Percentiles rank a stretch among this genome's conserved stretches.
Evolutionary conservation across 179 eudicot genomes (phyloP).

Genomic region (Camellia oleifera): DNA sequence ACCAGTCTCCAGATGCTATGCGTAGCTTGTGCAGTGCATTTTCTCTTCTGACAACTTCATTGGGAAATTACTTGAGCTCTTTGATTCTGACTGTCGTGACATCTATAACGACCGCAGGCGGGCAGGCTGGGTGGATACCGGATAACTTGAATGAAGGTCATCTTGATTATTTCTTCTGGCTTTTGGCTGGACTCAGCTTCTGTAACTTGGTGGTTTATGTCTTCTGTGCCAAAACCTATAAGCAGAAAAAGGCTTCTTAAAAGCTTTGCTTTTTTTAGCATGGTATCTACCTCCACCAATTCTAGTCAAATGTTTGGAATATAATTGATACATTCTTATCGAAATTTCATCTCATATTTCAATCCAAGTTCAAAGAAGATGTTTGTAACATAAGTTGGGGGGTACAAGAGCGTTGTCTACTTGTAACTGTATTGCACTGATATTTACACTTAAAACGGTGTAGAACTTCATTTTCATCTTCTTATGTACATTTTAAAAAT

Average conservation of each 20-base stretch:
- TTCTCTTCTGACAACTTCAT: constrained; percentile 34
- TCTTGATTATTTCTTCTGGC: constrained; percentile 65
- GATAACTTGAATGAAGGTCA: constrained; percentile 19
- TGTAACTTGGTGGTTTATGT: constrained; percentile 45
- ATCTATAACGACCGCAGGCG: constrained; percentile 35
- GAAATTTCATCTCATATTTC: too few relatives aligned
- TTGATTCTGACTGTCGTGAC: constrained; percentile 48
- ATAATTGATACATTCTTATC: too few relatives aligned
- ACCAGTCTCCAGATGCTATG: constrained; percentile 52
- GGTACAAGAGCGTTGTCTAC: too few relatives aligned
- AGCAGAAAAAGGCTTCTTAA: constrained; percentile 15
- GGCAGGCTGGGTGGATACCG: constrained; percentile 55
- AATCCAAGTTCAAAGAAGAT: too few relatives aligned
- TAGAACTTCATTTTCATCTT: too few relatives aligned
- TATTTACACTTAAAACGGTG: too few relatives aligned
- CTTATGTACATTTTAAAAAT: too few relatives aligned
- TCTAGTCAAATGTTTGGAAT: too few relatives aligned
- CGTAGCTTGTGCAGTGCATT: constrained; percentile 52
- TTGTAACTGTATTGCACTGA: too few relatives aligned
- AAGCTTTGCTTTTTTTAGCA: too few relatives aligned
- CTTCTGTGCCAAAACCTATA: constrained; percentile 47
- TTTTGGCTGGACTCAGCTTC: constrained; percentile 8
- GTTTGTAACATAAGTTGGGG: too few relatives aligned
- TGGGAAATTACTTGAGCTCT: constrained; percentile 56
- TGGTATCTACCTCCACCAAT: too few relatives aligned